Base-by-base conservation (phyloP, 805 yeast genomes). In the Wickerhamomyces bovis region DNA sequence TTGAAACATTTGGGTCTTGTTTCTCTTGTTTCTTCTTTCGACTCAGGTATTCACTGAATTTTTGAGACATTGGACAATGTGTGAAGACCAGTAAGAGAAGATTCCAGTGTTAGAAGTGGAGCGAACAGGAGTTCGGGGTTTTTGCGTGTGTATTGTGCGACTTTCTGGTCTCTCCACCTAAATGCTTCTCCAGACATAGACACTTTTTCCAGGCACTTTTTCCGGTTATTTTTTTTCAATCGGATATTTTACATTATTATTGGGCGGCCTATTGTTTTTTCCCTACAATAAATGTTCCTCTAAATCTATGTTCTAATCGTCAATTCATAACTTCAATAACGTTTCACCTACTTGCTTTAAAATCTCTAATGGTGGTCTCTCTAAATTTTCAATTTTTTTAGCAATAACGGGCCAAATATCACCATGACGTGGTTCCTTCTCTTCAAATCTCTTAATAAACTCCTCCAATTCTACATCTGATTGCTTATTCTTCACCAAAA, bases 361-460 rank as follows among this genome's bases (percentile, higher is more conserved):
- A 5, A 80, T 53, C 39, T 78, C 75, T 3, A 48, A 44, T 0
- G 71, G 67, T 18, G 64, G 50, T 47, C 65, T 69, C 35, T 69
- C 75, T 36, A 73, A 68, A 52, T 75, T 77, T 11, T 62, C 64
- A 2, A 79, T 66, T n/a, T 65, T 63, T 54, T 86, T 85, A 7
- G 67, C 57, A 1, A 77, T 62, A 0, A 47, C 42, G 13, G 75
- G 71, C 94, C 95, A 89, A 7, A 64, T 58, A 2, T 64, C 67
- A 0, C 96, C 96, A 49, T 70, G 73, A 25, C 72, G 74, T 1
- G 92, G 87, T 38, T 76, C 80, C 2, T 74, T 77, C 3, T 57
- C 62, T 4, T 53, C 44, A 31, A 78, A 76, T 21, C 60, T 57
- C 6, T 54, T 48, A 21, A 72, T 50, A 35, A 81, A 57, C 6